Percentiles rank a stretch among this genome's conserved stretches.
Conservation (phyloP, 2,329 filamentous ascomycete genomes). For the Ophiostoma montium region DNA sequence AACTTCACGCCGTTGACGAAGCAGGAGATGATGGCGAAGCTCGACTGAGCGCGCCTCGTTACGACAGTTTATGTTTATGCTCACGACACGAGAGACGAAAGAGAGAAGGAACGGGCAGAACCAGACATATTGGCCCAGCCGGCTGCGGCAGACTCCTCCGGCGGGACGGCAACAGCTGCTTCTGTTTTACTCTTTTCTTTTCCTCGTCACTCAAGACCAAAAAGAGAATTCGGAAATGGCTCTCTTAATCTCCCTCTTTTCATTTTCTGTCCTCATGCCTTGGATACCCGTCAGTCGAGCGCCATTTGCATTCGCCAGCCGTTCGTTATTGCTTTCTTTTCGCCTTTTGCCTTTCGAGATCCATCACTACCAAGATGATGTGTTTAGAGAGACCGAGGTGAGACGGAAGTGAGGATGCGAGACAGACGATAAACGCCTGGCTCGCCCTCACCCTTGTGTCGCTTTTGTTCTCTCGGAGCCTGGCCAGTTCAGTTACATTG, state of each 20-base stretch:
- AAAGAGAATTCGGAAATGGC: not conserved
- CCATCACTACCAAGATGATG: not conserved
- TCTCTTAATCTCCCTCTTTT: not conserved
- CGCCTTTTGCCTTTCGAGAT: not conserved
- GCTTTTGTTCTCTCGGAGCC: too few species aligned
- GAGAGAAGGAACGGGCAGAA: not conserved
- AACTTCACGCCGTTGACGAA: constrained; percentile 83
- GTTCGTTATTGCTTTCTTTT: not conserved
- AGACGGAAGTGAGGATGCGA: not conserved
- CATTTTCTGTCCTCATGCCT: not conserved
- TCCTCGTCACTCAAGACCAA: not conserved
- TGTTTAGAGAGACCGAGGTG: not conserved
- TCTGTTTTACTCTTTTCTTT: not conserved
- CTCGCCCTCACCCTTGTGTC: too few species aligned
- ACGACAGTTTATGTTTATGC: not conserved
- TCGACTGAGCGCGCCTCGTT: constrained; percentile 53
- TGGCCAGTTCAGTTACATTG: not conserved
- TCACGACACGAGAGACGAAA: not conserved
- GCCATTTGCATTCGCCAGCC: not conserved
- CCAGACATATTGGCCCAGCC: not conserved
- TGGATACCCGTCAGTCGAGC: constrained; percentile 1
- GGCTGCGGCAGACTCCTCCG: not conserved
- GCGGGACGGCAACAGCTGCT: not conserved
- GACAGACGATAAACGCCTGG: too few species aligned
- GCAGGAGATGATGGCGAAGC: constrained; percentile 92